Evolutionary conservation across 257 asterid species (phyloP), one percentile per base, ranked within the genome.

Genomic region (Jacaranda mimosifolia): DNA sequence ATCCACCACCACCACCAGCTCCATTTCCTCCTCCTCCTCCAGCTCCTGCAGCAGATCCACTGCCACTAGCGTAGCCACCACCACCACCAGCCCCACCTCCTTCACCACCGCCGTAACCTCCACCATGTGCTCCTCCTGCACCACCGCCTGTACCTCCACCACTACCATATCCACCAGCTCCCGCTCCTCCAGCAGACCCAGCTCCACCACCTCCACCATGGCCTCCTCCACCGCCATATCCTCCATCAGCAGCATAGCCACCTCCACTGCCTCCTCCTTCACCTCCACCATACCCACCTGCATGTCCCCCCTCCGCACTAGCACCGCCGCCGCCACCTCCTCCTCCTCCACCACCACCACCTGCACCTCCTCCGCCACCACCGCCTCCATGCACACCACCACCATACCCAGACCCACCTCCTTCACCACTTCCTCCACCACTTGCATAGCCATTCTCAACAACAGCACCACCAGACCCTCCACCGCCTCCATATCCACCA

Each of bases 291-390:
- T 81, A 79, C 0, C 84, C 84, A 0, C 60, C 78, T 0, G 71
- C 74, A 6, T 74, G 63, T 0, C 77, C 80, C 4, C 85, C 80
- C 0, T 67, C 80, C 6, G 69, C 79, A 5, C 73, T 76, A n/a
- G 60, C 70, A 1, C 83, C 86, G n/a, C n/a, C n/a, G n/a, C n/a
- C n/a, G n/a, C n/a, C n/a, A n/a, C n/a, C n/a, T n/a, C 77, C 83
- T 48, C 83, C 80, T 13, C 48, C 75, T 15, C 86, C 84, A 75
- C 64, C 75, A 0, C 78, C 80, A 0, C 70, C 82, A n/a, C 87
- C 87, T 5, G 88, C 93, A 3, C 87, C 91, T 4, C 87, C 91
- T 2, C 91, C 87, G 4, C n/a, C n/a, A n/a, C n/a, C n/a, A n/a
- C n/a, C n/a, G n/a, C n/a, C n/a, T n/a, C 82, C 86, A 8, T 75